Percentiles rank a stretch among this genome's conserved stretches.
Conservation (phyloP, 2,329 filamentous ascomycete genomes). For the Ophiostoma sp. region DNA sequence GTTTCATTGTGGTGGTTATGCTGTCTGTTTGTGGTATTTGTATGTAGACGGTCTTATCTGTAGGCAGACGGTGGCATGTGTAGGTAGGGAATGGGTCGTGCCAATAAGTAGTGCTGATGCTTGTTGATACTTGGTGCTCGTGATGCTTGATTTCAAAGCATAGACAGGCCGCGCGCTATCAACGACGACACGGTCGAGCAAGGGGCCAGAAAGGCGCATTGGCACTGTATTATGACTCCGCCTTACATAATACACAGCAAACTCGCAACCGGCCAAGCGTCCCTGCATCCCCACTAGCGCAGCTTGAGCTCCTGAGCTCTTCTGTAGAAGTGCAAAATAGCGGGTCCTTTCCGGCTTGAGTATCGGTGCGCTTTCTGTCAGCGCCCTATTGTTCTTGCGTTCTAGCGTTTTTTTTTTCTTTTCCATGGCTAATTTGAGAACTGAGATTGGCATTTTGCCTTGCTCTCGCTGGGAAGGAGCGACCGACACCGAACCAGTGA, state of each 20-base stretch:
- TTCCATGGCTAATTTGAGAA: background rate
- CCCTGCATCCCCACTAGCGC: background rate
- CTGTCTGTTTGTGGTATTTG: background rate
- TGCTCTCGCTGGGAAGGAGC: background rate
- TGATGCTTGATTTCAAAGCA: constrained; percentile 11
- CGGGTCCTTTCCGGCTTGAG: background rate
- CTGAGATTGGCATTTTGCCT: background rate
- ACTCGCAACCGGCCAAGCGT: background rate
- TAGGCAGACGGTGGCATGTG: no score
- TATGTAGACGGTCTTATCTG: background rate
- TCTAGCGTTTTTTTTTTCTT: background rate
- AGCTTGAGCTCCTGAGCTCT: background rate
- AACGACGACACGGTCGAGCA: background rate
- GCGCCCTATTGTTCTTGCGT: background rate
- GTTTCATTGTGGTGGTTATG: constrained; percentile 42
- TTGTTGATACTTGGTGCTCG: background rate
- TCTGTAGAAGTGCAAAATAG: background rate
- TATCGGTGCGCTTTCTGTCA: background rate
- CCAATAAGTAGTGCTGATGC: background rate
- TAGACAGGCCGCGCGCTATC: background rate
- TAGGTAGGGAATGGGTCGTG: no score
- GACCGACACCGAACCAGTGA: constrained; percentile 6
- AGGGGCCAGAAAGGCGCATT: background rate
- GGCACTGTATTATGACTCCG: background rate
- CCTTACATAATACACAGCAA: background rate